Percentiles rank a stretch among this genome's conserved stretches.
Conservation (phyloP, 2,329 filamentous ascomycete genomes). For the Ramularia endophylla region DNA sequence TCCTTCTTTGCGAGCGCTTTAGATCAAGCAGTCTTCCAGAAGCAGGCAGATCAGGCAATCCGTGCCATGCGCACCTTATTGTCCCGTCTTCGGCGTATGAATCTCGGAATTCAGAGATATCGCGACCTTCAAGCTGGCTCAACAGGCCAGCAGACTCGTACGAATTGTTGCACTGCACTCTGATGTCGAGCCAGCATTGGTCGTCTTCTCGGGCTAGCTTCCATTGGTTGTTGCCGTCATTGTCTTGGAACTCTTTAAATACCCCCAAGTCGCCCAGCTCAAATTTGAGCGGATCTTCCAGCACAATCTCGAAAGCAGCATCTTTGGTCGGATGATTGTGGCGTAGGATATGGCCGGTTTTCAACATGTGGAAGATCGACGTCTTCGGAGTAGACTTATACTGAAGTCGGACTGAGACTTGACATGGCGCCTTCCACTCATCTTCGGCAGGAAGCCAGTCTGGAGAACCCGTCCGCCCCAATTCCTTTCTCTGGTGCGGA, state of each 20-base stretch:
- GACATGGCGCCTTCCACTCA: constrained; percentile 16
- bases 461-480: neutral
- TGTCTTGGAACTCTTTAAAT: constrained; percentile 8
- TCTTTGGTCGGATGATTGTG: constrained; percentile 2
- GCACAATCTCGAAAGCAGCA: constrained; percentile 18
- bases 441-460: constrained; percentile 2
- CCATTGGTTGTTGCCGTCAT: constrained; percentile 15
- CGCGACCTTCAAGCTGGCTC: constrained; percentile 18
- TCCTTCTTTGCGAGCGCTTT: constrained; percentile 18
- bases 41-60: constrained; percentile 26
- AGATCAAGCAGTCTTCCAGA: constrained; percentile 15
- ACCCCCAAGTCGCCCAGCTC: constrained; percentile 18
- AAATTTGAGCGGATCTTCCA: constrained; percentile 22
- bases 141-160: constrained; percentile 27
- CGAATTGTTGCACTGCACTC: constrained; percentile 27
- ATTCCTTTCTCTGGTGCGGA: neutral
- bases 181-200: constrained; percentile 21
- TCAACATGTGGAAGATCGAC: constrained; percentile 10
- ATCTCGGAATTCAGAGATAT: constrained; percentile 2
- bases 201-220: constrained; percentile 14
- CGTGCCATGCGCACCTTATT: constrained; percentile 18
- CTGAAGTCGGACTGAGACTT: constrained; percentile 17
- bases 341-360: constrained; percentile 13
- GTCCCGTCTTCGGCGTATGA: neutral
- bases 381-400: constrained; percentile 5